Evolutionary conservation across 176 grass and related monocot genomes (phyloP), one percentile per base, ranked within the genome.

Genomic region (Paspalum vaginatum): DNA sequence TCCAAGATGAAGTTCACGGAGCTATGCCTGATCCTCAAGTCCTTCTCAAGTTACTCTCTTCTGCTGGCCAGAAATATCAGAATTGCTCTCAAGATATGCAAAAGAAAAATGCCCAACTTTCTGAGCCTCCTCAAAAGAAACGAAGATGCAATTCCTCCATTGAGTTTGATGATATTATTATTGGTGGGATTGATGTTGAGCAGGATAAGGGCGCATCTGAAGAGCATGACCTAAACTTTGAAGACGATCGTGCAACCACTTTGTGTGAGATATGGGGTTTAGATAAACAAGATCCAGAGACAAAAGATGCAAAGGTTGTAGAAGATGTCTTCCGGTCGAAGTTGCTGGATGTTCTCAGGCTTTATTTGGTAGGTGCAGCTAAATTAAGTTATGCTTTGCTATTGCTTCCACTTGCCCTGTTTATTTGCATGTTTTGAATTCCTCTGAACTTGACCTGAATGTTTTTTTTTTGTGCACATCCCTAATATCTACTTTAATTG

Each of bases 11-110:
- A 59, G 72, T 92, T 24, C 91, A 86, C 24, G 87, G 72, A 76
- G 77, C 77, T 70, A 85, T 98, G 57, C 92, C 95, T 87, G 95
- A 98, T 85, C 87, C 87, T 16, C 95, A 98, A 90, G 91, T 98
- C 38, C 68, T 94, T 52, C 78, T 94, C n/a, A 98, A 98, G 86
- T 87, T 98, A 82, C 85, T 98, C 14, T 94, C 91, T 58, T 88
- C 85, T 79, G 54, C 81, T 42, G 79, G 91, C 84, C 82, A 80
- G 78, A 90, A 84, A 76, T 68, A 80, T 88, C 75, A 88, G 60
- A 87, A 58, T 47, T 72, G 17, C 75, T 82, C 86, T 62, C 62
- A 62, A 75, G 74, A 37, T 49, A 77, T 63, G 60, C 68, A 24
- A 61, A 90, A 94, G 76, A 94, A 88, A 75, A 66, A 40, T 18